Evolutionary conservation across 345 rosid genomes (phyloP), one percentile per base, ranked within the genome.

Genomic region (Heritiera littoralis): DNA sequence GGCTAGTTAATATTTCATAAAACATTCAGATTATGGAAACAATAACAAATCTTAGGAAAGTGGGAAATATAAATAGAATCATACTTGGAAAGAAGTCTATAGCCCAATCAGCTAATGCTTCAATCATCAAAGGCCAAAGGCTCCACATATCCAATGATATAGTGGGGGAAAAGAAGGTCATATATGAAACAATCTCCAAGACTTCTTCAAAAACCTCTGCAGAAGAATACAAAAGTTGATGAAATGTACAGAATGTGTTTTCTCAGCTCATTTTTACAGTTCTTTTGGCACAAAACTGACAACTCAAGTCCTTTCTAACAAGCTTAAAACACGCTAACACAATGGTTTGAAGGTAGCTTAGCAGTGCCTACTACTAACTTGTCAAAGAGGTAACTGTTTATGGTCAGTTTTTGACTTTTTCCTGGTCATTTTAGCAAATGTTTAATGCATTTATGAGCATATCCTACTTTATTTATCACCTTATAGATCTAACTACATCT

Each of bases 171-270:
- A 90, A 97, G 85, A 94, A 93, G 80, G 99, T 94, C 98, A 97
- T 97, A 83, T 93, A 92, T n/a, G 98, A 93, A 59, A 93, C 96
- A 81, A 97, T 94, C 87, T 97, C 99, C 93, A 94, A 81, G 72
- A 97, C 94, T 89, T 97, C 99, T 89, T 97, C 99, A 87, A 92
- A 97, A 71, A 97, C 99, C 92, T 97, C 99, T 97, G 92, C 82
- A 81, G 35, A 84, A 86, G 66, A 11, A 43, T 35, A 28, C 41
- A 74, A 15, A 46, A 81, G 17, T 18, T 18, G 3, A 49, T 35
- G 23, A 43, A 61, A 35, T 35, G 51, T 8, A 41, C 41, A 49
- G 7, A 18, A 66, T 41, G 8, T 41, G 20, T 20, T 20, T 45
- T 45, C 6, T 18, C 35, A 48, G 48, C 56, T 48, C 56, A 69